Evolutionary conservation across 2,329 filamentous ascomycete genomes (phyloP), one percentile per base, ranked within the genome.

Genomic region (Phaeomoniella chlamydospora): DNA sequence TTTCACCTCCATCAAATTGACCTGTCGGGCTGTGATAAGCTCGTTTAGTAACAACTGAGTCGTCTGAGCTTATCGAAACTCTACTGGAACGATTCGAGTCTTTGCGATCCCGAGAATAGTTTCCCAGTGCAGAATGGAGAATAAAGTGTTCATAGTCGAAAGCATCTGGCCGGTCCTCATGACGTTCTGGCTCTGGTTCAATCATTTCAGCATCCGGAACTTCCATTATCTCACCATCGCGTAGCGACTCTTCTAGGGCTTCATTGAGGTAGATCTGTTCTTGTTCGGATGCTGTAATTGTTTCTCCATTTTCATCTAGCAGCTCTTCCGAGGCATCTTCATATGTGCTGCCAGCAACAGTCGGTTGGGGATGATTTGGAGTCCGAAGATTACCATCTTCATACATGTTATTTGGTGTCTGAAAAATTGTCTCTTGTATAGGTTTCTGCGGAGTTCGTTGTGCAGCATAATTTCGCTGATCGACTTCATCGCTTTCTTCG

Each of bases 131-230:
- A 45, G 84, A 93, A 55, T 94, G 86, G 11, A 94, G 67, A 55
- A 94, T 94, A 59, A 94, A 94, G 52, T 93, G 79, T 55, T 94
- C 83, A 43, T 96, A 96, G 54, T 96, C 88, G 50, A 96, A 96
- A 1, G 87, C 87, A 55, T 96, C 88, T 45, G 87, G 78, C 14
- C 88, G 80, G 54, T 94, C 86, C 59, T 96, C 88, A 49, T 96
- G 88, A 0, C 85, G 84, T 4, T 80, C 60, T 5, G 70, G 68
- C 35, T 72, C 67, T 37, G 72, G 65, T 33, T 67, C 54, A 0
- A 68, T 62, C 45, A 77, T 75, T 46, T 78, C 49, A 9, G 52
- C 49, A 11, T 51, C 45, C 3, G 52, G 38, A 5, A 52, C 50
- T 15, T 56, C 51, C n/a, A 53, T 49, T 33, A 55, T 50, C 32